Conservation (phyloP, 164 flowering plant species). For the Nymphaea colorata region DNA sequence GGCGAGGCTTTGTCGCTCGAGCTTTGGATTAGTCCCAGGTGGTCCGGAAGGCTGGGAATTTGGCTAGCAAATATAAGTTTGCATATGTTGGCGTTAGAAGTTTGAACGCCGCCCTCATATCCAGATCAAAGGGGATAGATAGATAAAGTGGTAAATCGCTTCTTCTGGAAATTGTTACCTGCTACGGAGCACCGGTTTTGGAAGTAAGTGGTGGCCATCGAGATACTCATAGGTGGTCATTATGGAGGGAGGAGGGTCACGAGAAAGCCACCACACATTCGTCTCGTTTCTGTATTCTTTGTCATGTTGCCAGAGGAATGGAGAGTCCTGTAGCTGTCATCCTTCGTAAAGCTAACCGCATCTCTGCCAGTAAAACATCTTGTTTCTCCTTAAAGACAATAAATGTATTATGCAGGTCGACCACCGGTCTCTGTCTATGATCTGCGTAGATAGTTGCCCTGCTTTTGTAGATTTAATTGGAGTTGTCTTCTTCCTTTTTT, state of each 20-base stretch:
- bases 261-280: neutral
- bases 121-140: no score
- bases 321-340: neutral
- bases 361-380: neutral
- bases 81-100: no score
- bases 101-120: no score
- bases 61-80: no score
- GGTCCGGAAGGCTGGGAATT: no score
- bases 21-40: no score
- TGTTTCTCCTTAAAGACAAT: neutral
- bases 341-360: neutral
- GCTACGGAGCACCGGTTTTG: no score
- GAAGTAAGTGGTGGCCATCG: no score
- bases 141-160: no score
- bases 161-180: no score
- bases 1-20: no score
- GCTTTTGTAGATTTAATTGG: neutral
- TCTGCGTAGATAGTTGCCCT: neutral
- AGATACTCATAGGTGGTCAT: no score
- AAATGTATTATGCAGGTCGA: neutral
- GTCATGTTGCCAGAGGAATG: neutral
- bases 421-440: neutral
- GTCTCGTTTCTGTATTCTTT: neutral
- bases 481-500: neutral
- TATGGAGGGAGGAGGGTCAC: neutral